Evolutionary conservation across 768 basidiomycete species (phyloP), one percentile per base, ranked within the genome.

Genomic region (Peribolospora kevripleyi): DNA sequence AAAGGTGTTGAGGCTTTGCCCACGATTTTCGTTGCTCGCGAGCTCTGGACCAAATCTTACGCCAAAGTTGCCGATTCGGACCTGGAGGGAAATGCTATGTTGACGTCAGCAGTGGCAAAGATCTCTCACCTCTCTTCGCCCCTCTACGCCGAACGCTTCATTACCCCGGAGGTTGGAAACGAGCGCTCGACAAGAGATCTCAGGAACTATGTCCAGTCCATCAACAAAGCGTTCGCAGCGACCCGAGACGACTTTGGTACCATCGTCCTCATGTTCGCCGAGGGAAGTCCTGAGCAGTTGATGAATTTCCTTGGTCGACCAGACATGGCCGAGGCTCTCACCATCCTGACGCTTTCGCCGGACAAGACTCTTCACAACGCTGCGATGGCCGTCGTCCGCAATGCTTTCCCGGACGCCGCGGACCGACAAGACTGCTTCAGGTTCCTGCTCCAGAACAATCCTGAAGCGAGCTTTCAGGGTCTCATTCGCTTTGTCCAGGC

Each of bases 371-470:
- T 90, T 11, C 82, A 83, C 61, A 70, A 73, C 48, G 78, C 81
- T 8, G 82, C 80, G 1, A 82, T 87, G 65, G 75, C 75, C 14
- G 65, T 97, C n/a, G 74, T 84, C 38, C 81, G 81, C 8, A 75
- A 85, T 54, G 82, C 86, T 0, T 90, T 82, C 61, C 25, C 25
- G 25, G 83, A 91, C 60, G 83, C 79, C n/a, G 85, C 90, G 62
- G 79, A 76, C 38, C 82, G 93, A 48, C 72, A 76, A 45, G 90
- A 93, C 59, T 90, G 84, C 64, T 81, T 93, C 63, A 78, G 82
- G 6, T 78, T 76, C 10, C 69, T 97, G 25, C 71, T 97, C 3
- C 71, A 74, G 60, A 75, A 81, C 53, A 71, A 75, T 53, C 76
- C 86, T 0, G 73, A 75, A 43, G 72, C 74, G 40, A 73, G 82